phyloP scores from a whole-genome alignment of 495 filamentous ascomycete species.

The Neurospora sp. region DNA sequence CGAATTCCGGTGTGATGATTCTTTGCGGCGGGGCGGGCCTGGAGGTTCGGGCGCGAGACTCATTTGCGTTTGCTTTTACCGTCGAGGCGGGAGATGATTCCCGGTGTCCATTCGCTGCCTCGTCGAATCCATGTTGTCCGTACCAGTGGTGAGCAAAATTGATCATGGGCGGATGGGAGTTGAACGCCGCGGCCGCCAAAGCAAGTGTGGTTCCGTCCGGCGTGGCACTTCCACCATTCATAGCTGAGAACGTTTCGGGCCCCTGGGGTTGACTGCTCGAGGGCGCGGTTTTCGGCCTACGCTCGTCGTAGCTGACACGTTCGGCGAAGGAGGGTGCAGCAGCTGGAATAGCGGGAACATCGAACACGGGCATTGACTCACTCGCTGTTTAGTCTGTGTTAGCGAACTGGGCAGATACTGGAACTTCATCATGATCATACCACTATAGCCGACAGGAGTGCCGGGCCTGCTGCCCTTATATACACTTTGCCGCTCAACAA shows the following conservation, averaged over 20 bases:
- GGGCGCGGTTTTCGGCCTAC: constrained; percentile 25
- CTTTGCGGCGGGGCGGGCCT: background rate
- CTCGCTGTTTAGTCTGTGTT: background rate
- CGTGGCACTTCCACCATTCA: background rate
- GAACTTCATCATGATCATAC: background rate
- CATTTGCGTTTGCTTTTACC: background rate
- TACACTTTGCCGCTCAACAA: constrained; percentile 43
- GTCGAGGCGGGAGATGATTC: background rate
- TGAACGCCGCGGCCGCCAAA: constrained; percentile 10
- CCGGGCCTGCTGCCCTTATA: constrained; percentile 41
- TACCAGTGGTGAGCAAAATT: background rate
- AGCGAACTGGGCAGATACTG: background rate
- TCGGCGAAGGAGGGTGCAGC: constrained; percentile 41
- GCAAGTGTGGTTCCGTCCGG: constrained; percentile 10
- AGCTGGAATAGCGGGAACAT: constrained; percentile 34
- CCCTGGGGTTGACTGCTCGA: constrained; percentile 15
- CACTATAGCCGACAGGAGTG: constrained; percentile 22
- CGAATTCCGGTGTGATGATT: constrained; percentile 15
- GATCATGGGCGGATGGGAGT: constrained; percentile 9
- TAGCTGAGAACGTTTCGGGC: background rate
- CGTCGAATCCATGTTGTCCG: background rate
- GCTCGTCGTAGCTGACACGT: constrained; percentile 31
- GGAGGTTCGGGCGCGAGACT: background rate
- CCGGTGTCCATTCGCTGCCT: background rate
- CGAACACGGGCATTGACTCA: constrained; percentile 31